Evolutionary conservation across 2,329 filamentous ascomycete genomes (phyloP).

Genomic region (Pseudofabraea citricarpa): DNA sequence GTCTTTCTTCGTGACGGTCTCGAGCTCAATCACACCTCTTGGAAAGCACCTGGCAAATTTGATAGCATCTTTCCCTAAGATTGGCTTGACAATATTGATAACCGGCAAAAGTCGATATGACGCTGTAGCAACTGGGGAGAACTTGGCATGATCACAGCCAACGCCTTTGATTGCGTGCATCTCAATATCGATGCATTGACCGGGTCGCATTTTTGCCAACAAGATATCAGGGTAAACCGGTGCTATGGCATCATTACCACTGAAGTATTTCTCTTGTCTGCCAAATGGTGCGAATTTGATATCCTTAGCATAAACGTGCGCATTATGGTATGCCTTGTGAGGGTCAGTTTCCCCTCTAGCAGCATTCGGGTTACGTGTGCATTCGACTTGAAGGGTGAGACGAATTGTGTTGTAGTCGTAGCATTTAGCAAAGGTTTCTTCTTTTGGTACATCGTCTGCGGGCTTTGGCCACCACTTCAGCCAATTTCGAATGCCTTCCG

Average conservation of each 20-base stretch:
- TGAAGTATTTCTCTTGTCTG: constrained; percentile 65
- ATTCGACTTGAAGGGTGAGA: constrained; percentile 71
- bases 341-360: constrained; percentile 73
- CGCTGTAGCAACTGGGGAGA: constrained; percentile 91
- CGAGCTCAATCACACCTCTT: constrained; percentile 76
- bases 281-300: constrained; percentile 74
- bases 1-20: constrained; percentile 66
- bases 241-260: constrained; percentile 61
- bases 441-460: constrained; percentile 54
- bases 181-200: constrained; percentile 78
- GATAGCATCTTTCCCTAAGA: constrained; percentile 77
- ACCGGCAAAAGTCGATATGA: constrained; percentile 86
- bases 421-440: constrained; percentile 45
- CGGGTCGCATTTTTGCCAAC: constrained; percentile 87
- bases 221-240: constrained; percentile 89
- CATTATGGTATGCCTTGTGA: constrained; percentile 77
- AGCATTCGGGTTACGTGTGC: constrained; percentile 73
- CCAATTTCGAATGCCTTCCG: constrained; percentile 69
- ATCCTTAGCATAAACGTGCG: constrained; percentile 75
- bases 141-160: constrained; percentile 93
- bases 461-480: constrained; percentile 79
- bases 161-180: constrained; percentile 96
- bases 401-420: constrained; percentile 86
- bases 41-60: constrained; percentile 93
- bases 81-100: constrained; percentile 79